Evolutionary conservation across 805 yeast species (phyloP), one percentile per base, ranked within the genome.

Genomic region (Candida xyloterini): DNA sequence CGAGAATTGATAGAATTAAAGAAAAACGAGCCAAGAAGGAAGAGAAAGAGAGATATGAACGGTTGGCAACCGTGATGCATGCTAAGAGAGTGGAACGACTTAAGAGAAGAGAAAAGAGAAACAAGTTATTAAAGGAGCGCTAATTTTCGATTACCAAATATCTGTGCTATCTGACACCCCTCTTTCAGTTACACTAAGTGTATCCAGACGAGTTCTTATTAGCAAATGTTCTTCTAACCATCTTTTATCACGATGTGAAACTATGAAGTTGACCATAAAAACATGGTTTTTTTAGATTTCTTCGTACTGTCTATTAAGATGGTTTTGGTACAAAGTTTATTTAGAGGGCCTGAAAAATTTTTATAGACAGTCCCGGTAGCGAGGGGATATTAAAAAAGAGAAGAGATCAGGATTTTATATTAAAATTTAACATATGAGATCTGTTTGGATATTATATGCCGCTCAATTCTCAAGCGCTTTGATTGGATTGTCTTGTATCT

Each of bases 81-180:
- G 84, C 84, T 30, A 90, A 89, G 80, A 84, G 79, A 70, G 85
- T 89, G 28, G 98, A 89, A 49, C 78, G 99, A 65, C 61, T 91
- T 67, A 81, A 84, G 67, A 81, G 84, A 70, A 81, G 84, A 59
- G 99, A 91, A 60, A 91, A 91, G 83, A 81, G 98, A 67, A 91
- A 90, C 69, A 91, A 91, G 68, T 70, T 89, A 56, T 79, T 90
- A 60, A 88, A 82, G 61, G 98, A 90, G 59, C 96, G 97, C 50
- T 60, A 46, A 50, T 35, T 23, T 23, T n/a, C 15, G 20, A n/a
- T 21, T 21, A n/a, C 22, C 24, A 37, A 27, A 50, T 60, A 59
- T 60, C 35, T 52, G 50, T 52, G 61, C 54, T 53, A 55, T 58
- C 64, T 60, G 65, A 60, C 65, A 60, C 65, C 63, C 65, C 57